Evolutionary conservation across 805 yeast genomes (phyloP), one percentile per base, ranked within the genome.

Genomic region (Candida incommunis): DNA sequence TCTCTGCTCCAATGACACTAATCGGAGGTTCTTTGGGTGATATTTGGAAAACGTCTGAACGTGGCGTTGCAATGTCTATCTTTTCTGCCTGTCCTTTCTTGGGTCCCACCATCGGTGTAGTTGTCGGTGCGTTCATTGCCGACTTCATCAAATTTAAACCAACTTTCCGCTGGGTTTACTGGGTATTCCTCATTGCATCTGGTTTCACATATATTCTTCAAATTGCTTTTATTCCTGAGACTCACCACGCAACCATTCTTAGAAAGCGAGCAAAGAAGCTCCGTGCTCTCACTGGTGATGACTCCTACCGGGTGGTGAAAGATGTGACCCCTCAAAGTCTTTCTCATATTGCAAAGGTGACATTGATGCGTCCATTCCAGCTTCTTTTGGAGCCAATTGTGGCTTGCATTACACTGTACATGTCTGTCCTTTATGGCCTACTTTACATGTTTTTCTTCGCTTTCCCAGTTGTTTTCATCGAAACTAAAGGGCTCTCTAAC

Each of bases 11-110:
- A 35, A 65, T 83, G 51, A 75, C 80, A 48, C 80, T 82, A 25
- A 85, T 86, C 7, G 87, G 88, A 26, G 94, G 92, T 20, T 71
- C 82, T 1, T 65, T 83, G 41, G 77, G 85, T 9, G 94, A 83
- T 59, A 67, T 82, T 46, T 83, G 77, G 66, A 65, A 65, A 16
- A 76, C 76, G 47, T 61, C 68, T 45, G 71, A 76, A 37, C 74
- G 86, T 45, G 83, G 84, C 25, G 62, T 70, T 7, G 87, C 92
- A 1, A 72, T 83, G 74, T 74, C 84, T 2, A 61, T 79, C 3
- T 82, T 73, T 53, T 70, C 83, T 0, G 64, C 80, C 16, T 70
- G 79, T 2, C 84, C 85, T 2, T 72, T 79, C 45, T 55, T 76
- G 40, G 65, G 66, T 3, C 69, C 69, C 13, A 79, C 84, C 52